Evolutionary conservation across 768 basidiomycete genomes (phyloP).

Genomic region (Trametes cinnabarina): DNA sequence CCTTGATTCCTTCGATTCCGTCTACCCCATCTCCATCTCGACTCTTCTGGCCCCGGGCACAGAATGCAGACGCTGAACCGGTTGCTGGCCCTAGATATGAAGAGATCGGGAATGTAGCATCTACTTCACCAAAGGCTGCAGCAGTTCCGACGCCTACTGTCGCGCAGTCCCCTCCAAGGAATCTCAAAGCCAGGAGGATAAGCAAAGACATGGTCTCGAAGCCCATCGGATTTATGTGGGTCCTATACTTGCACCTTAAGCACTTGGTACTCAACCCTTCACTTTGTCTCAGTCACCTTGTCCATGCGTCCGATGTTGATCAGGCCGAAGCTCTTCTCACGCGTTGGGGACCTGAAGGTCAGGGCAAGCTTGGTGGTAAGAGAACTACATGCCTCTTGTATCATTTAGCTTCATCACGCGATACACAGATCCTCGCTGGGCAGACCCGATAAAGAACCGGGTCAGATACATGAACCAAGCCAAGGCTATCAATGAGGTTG

Average conservation of each 20-base stretch:
- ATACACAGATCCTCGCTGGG: conserved; percentile 81
- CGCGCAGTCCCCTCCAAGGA: conserved; percentile 33
- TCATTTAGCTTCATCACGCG: not conserved
- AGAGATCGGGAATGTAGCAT: conserved; percentile 37
- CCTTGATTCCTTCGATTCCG: conserved; percentile 68
- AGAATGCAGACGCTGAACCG: conserved; percentile 36
- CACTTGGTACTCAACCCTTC: conserved; percentile 6
- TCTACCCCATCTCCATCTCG: conserved; percentile 61
- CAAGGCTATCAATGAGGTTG: conserved; percentile 73
- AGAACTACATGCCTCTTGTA: conserved; percentile 4
- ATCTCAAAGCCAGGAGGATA: conserved; percentile 61
- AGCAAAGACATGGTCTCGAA: conserved; percentile 88
- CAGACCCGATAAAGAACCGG: conserved; percentile 79
- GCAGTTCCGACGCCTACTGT: conserved; percentile 32
- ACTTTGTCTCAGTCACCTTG: conserved; percentile 63
- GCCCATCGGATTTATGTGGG: conserved; percentile 83
- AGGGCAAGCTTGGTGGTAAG: conserved; percentile 84
- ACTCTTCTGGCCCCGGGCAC: conserved; percentile 52
- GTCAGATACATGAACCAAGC: conserved; percentile 67
- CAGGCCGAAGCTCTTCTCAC: conserved; percentile 84
- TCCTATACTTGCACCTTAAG: conserved; percentile 27
- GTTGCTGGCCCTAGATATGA: conserved; percentile 72
- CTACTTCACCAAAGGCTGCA: conserved; percentile 21
- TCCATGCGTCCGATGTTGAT: conserved; percentile 89
- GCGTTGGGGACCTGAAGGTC: conserved; percentile 85